Evolutionary conservation across 2,329 filamentous ascomycete genomes (phyloP).

Genomic region (Lachnellula occidentalis): DNA sequence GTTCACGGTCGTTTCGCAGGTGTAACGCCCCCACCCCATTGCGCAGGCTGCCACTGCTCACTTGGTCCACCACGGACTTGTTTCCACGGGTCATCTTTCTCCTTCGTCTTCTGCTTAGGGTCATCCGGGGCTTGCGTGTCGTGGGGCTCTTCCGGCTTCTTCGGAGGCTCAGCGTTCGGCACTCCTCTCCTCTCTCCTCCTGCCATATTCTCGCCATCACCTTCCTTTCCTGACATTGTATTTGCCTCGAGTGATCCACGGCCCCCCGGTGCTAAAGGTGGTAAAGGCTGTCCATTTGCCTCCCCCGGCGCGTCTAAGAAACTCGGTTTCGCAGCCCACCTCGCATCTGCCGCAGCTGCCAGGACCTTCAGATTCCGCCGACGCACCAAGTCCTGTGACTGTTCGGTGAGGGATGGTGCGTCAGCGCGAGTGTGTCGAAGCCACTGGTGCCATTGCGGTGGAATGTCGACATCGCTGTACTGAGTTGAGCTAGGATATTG

Average conservation of each 20-base stretch:
- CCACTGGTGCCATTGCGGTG: slow-evolving; percentile 65
- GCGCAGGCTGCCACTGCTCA: slow-evolving; percentile 46
- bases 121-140: not conserved
- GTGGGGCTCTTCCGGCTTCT: not conserved
- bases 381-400: slow-evolving; percentile 47
- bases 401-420: slow-evolving; percentile 53
- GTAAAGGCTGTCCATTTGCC: slow-evolving; percentile 26
- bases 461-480: slow-evolving; percentile 49
- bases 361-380: slow-evolving; percentile 49
- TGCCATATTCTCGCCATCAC: not conserved
- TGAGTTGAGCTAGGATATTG: slow-evolving; percentile 50
- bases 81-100: slow-evolving; percentile 50
- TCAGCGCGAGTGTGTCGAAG: slow-evolving; percentile 52
- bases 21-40: slow-evolving; percentile 41
- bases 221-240: not conserved
- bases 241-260: not conserved
- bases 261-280: slow-evolving; percentile 22
- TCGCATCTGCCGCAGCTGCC: slow-evolving; percentile 56
- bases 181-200: not conserved
- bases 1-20: not conserved
- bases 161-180: not conserved
- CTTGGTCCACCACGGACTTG: slow-evolving; percentile 49
- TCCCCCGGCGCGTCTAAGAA: slow-evolving; percentile 37
- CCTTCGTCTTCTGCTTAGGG: slow-evolving; percentile 13
- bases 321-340: slow-evolving; percentile 56